A percentile compares a stretch with the other conserved stretches of the same genome.
These are phyloP conservation scores for Raphanus raphanistrum DNA, from an alignment of 345 rosid genomes.

Conservation along the genomic window DNA sequence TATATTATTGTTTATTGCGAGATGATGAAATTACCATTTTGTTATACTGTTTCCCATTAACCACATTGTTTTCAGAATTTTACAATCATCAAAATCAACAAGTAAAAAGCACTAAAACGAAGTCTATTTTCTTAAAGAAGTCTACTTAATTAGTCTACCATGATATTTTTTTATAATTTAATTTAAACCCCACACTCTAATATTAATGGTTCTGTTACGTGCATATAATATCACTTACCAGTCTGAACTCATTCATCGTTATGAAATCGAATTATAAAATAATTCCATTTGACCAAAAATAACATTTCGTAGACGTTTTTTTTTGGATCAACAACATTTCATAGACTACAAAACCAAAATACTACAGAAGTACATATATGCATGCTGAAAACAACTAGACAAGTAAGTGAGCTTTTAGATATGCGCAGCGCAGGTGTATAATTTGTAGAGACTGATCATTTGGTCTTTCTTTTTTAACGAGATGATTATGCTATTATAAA, in stretches of 20 bases:
- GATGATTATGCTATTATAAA: too few species aligned
- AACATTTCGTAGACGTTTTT: neutral
- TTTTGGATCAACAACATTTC: too few species aligned
- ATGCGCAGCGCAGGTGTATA: neutral
- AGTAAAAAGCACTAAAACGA: too few species aligned
- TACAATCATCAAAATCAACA: too few species aligned
- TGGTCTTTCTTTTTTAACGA: neutral
- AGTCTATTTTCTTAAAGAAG: too few species aligned
- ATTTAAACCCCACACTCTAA: neutral
- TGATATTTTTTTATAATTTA: neutral
- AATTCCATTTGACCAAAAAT: neutral
- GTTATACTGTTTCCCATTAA: too few species aligned
- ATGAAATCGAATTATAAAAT: neutral
- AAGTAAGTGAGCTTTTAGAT: neutral
- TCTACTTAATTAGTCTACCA: neutral
- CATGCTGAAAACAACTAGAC: neutral
- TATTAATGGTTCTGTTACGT: neutral
- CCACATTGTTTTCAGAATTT: too few species aligned
- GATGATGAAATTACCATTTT: too few species aligned
- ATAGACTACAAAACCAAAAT: neutral
- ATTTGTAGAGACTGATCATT: neutral
- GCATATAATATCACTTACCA: neutral
- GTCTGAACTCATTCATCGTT: neutral
- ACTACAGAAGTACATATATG: neutral
- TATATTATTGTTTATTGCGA: too few species aligned